Conservation (phyloP, 495 filamentous ascomycete genomes). For the Annulohypoxylon bovei region DNA sequence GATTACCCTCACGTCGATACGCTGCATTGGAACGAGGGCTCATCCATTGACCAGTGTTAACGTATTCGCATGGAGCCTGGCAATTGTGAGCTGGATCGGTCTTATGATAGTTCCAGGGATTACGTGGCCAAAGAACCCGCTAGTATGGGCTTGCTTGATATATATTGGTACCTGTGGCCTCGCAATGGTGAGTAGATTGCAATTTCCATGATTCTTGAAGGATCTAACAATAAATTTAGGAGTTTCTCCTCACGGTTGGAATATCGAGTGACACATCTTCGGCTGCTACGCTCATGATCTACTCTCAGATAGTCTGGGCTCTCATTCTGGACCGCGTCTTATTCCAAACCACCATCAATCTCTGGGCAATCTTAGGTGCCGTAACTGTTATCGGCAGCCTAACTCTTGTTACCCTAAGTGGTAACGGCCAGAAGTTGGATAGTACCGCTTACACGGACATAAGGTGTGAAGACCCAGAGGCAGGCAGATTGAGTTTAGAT, state of each 20-base stretch:
- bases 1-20: slow-evolving; percentile 1
- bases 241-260: neutral
- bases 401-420: neutral
- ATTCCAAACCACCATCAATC: neutral
- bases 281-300: neutral
- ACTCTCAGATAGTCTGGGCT: slow-evolving; percentile 5
- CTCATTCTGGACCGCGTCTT: neutral
- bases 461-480: neutral
- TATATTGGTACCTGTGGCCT: neutral
- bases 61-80: neutral
- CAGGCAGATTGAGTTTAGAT: neutral
- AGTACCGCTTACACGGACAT: neutral
- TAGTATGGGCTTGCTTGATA: neutral
- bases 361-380: neutral
- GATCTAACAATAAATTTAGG: neutral
- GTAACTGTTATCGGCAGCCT: neutral
- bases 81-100: neutral
- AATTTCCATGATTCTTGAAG: neutral
- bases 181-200: neutral
- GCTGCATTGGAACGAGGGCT: neutral
- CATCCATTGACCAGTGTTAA: neutral
- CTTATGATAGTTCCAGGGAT: neutral
- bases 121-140: neutral
- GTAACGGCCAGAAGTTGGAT: neutral
- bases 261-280: neutral